phyloP scores from a whole-genome alignment of 2,329 filamentous ascomycete genomes.

The Bisporella sp. region DNA sequence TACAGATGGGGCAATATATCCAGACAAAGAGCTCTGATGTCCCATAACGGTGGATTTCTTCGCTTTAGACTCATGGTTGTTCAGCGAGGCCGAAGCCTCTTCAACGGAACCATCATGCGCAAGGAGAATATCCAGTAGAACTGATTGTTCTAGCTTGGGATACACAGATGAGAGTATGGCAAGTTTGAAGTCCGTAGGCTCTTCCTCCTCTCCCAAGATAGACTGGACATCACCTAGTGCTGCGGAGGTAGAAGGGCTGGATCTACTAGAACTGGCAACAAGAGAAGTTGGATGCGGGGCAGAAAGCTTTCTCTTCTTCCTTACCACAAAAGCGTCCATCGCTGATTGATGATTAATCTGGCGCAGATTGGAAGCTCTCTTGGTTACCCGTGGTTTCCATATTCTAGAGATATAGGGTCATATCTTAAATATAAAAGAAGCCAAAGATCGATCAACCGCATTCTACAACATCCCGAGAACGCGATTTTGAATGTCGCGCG shows the following conservation, averaged over 20 bases:
- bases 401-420: too few species aligned
- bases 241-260: too few species aligned
- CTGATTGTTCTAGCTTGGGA: constrained; percentile 53
- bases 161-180: constrained; percentile 76
- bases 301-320: constrained; percentile 43
- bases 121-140: constrained; percentile 71
- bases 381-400: too few species aligned
- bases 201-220: constrained; percentile 38
- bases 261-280: neutral
- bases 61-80: constrained; percentile 16
- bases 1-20: constrained; percentile 29
- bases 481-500: too few species aligned
- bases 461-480: too few species aligned
- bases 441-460: too few species aligned
- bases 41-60: constrained; percentile 32
- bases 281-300: constrained; percentile 5
- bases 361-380: too few species aligned
- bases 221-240: constrained; percentile 4
- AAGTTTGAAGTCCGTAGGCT: constrained; percentile 85
- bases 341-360: neutral
- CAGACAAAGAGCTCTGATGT: constrained; percentile 57
- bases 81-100: constrained; percentile 51
- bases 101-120: constrained; percentile 71
- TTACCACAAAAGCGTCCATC: constrained; percentile 53
- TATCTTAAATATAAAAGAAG: too few species aligned